A percentile compares a stretch with the other conserved stretches of the same genome.
phyloP scores from a whole-genome alignment of 345 rosid species.

The Schrenkiella parvula region DNA sequence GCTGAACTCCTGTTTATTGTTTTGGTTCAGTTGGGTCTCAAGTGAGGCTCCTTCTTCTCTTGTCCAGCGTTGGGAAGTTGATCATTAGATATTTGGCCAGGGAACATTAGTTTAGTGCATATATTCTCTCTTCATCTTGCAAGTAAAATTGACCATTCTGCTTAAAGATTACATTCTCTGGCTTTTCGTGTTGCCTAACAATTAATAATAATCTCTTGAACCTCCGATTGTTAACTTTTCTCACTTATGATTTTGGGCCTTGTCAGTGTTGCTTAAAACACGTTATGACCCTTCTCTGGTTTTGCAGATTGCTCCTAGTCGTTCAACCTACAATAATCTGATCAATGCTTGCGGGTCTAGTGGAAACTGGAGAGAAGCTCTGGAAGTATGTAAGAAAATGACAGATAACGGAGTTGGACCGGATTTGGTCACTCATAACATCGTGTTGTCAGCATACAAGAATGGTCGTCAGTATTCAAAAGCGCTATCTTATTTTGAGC shows the following conservation, averaged over 20 bases:
- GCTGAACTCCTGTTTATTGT: constrained; percentile 36
- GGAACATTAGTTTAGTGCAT: neutral
- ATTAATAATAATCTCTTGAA: neutral
- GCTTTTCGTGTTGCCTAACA: neutral
- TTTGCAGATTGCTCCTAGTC: constrained; percentile 86
- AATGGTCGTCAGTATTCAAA: constrained; percentile 69
- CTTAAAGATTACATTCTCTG: neutral
- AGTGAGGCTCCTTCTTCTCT: constrained; percentile 35
- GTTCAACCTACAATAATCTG: constrained; percentile 79
- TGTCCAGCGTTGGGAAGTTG: neutral
- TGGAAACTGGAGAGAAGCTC: constrained; percentile 96
- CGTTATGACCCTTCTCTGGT: neutral
- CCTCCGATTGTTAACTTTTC: neutral
- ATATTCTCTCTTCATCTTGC: neutral
- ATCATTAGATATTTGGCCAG: neutral
- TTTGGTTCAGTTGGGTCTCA: constrained; percentile 36
- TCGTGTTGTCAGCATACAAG: constrained; percentile 84
- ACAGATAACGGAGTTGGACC: constrained; percentile 97
- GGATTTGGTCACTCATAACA: constrained; percentile 91
- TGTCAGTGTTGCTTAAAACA: neutral
- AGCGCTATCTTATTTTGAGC: constrained; percentile 80
- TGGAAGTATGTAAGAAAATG: constrained; percentile 83
- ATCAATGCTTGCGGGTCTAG: constrained; percentile 95
- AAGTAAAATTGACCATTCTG: neutral
- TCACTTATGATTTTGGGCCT: neutral